These are phyloP conservation scores for Atalantia buxifolia DNA, from an alignment of 345 rosid species.

Conservation along the genomic window DNA sequence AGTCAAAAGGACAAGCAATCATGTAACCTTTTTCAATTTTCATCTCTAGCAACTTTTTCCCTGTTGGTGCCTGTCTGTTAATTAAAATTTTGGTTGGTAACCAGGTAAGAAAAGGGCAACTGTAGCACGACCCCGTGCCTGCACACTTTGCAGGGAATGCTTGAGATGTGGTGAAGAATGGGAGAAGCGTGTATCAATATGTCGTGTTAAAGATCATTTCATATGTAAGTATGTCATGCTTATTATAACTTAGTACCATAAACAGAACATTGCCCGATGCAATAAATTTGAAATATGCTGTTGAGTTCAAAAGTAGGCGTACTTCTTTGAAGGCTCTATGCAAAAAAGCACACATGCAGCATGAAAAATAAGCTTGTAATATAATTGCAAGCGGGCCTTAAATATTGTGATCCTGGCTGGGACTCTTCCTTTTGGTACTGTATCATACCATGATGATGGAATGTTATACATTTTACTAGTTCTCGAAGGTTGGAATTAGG, in stretches of 20 bases:
- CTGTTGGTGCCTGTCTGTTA: not conserved
- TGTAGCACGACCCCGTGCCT: slow-evolving; percentile 70
- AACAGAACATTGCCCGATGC: not conserved
- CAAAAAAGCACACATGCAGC: not conserved
- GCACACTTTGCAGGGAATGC: slow-evolving; percentile 92
- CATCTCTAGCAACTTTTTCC: not conserved
- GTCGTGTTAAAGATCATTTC: slow-evolving; percentile 75
- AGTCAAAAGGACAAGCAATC: not conserved
- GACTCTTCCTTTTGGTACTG: not conserved
- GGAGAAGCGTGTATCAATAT: slow-evolving; percentile 58
- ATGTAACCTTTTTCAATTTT: not conserved
- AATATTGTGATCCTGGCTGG: not conserved
- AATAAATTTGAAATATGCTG: not conserved
- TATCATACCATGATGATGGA: not conserved
- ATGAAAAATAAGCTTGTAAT: not conserved
- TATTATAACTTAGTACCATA: not conserved
- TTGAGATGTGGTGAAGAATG: slow-evolving; percentile 55
- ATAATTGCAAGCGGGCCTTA: not conserved
- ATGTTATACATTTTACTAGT: not conserved
- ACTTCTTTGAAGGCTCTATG: not conserved
- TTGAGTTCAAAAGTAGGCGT: not conserved
- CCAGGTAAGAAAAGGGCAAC: slow-evolving; percentile 76
- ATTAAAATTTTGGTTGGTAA: slow-evolving; percentile 14
- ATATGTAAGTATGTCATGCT: slow-evolving; percentile 59
- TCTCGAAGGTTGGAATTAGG: not conserved